A percentile compares a stretch with the other conserved stretches of the same genome.
Conservation (phyloP, 2,329 filamentous ascomycete species). For the Rutstroemia sp. region DNA sequence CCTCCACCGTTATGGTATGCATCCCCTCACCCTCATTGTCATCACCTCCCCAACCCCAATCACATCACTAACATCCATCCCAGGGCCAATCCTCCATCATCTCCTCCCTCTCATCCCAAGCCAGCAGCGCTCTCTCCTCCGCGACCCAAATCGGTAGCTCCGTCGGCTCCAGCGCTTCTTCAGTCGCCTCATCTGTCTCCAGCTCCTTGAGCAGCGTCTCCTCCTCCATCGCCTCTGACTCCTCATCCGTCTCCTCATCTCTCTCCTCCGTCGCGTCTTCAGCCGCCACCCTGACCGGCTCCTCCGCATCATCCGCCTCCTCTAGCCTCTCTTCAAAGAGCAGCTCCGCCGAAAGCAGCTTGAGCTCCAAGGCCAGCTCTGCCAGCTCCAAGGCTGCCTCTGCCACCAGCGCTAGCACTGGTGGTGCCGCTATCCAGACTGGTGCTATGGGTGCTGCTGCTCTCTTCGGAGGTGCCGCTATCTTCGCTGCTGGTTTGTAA, state of each 20-base stretch:
- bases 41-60: background rate
- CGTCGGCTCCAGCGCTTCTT: background rate
- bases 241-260: background rate
- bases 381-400: background rate
- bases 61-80: background rate
- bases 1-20: conserved; percentile 18
- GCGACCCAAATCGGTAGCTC: background rate
- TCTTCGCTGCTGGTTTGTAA: conserved; percentile 24
- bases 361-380: conserved; percentile 5
- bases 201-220: background rate
- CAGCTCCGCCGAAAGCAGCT: conserved; percentile 7
- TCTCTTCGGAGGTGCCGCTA: conserved; percentile 24
- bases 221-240: conserved; percentile 5
- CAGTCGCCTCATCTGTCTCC: background rate
- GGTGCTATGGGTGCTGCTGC: conserved; percentile 25
- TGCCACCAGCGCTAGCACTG: background rate
- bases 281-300: background rate
- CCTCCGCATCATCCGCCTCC: conserved; percentile 4
- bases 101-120: conserved; percentile 1
- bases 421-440: conserved; percentile 20
- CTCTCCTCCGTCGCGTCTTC: background rate
- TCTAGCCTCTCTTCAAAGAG: conserved; percentile 10
- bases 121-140: background rate
- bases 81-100: conserved; percentile 15
- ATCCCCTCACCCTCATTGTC: background rate